Evolutionary conservation across 345 rosid genomes (phyloP).

Genomic region (Physaria fendleri): DNA sequence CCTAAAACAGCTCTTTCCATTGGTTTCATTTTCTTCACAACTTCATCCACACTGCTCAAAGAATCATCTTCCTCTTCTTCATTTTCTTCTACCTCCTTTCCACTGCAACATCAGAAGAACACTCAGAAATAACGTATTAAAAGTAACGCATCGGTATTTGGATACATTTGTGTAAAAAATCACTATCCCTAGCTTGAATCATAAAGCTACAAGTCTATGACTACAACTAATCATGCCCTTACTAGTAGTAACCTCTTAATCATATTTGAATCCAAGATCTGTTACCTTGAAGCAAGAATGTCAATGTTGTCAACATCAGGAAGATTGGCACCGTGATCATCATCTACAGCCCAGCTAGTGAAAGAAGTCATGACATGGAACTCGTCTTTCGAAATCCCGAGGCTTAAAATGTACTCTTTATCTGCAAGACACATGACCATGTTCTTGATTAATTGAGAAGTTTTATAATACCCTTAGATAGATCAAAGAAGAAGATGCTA

Average conservation of each 20-base stretch:
- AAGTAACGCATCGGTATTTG: no score
- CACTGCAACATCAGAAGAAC: constrained; percentile 7
- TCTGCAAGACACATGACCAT: constrained; percentile 33
- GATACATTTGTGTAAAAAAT: no score
- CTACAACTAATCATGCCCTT: no score
- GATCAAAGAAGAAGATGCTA: not conserved
- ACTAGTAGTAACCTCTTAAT: not conserved
- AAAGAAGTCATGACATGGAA: constrained; percentile 80
- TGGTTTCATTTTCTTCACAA: constrained; percentile 57
- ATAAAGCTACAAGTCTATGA: no score
- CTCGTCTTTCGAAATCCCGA: constrained; percentile 58
- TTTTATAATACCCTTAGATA: not conserved
- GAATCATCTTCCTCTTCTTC: constrained; percentile 30
- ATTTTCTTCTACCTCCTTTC: constrained; percentile 38
- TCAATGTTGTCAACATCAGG: constrained; percentile 32
- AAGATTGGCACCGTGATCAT: constrained; percentile 70
- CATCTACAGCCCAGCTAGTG: constrained; percentile 98
- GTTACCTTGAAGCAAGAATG: constrained; percentile 20
- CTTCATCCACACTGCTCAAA: constrained; percentile 44
- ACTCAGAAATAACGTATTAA: not conserved
- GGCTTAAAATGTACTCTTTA: constrained; percentile 45
- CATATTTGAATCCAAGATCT: not conserved
- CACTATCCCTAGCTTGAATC: no score
- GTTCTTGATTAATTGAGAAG: not conserved
- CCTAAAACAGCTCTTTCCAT: constrained; percentile 69